Percentiles rank a stretch among this genome's conserved stretches.
phyloP scores from a whole-genome alignment of 208 protist species.

The Wallacemonas rigidus region DNA sequence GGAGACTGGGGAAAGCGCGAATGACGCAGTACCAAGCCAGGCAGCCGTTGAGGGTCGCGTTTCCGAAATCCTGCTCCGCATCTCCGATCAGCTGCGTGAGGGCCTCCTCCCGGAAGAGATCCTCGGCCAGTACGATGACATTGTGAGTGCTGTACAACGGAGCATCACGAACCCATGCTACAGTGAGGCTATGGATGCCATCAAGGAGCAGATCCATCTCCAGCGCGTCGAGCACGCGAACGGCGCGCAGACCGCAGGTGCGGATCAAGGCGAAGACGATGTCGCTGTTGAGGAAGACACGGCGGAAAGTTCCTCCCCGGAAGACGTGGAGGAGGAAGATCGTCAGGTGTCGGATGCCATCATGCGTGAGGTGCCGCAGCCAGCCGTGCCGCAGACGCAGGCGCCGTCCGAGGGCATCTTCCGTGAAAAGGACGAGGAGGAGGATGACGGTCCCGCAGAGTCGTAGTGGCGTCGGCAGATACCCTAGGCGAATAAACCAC shows the following conservation, averaged over 20 bases:
- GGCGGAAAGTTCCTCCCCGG: background rate
- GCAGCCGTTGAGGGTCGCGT: conserved; percentile 21
- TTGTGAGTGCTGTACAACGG: conserved; percentile 29
- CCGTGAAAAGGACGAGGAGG: conserved; percentile 10
- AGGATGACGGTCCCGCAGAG: background rate
- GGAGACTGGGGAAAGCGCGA: conserved; percentile 15
- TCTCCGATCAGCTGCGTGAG: conserved; percentile 60
- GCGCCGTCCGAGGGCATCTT: background rate
- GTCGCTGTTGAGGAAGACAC: conserved; percentile 8
- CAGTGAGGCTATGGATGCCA: conserved; percentile 38
- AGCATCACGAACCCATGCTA: conserved; percentile 20
- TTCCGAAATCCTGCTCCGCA: conserved; percentile 40
- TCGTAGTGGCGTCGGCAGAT: background rate
- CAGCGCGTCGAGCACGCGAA: conserved; percentile 34
- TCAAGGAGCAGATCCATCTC: conserved; percentile 59
- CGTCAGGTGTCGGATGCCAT: conserved; percentile 14
- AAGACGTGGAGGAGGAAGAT: conserved; percentile 25
- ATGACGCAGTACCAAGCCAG: background rate
- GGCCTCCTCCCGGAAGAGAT: conserved; percentile 38
- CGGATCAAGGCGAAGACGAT: conserved; percentile 9
- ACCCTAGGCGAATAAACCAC: no score
- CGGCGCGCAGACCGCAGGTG: conserved; percentile 18
- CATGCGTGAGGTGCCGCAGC: background rate
- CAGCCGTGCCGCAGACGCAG: background rate
- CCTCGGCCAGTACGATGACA: conserved; percentile 43